These are phyloP conservation scores for Alternaria ethzedia DNA, from an alignment of 2,329 filamentous ascomycete species.

Conservation along the genomic window DNA sequence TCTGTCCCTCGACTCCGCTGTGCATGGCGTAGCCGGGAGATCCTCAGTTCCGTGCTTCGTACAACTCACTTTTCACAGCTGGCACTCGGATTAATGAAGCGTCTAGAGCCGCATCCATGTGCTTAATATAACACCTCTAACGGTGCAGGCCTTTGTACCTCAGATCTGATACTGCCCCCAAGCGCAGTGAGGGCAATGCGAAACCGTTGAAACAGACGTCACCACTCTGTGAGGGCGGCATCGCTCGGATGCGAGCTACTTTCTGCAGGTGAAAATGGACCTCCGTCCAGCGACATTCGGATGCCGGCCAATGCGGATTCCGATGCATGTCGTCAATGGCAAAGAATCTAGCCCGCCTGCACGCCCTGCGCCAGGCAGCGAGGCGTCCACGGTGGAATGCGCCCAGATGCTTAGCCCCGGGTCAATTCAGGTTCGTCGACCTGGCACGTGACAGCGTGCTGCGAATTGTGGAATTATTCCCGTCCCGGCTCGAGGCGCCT, in stretches of 20 bases:
- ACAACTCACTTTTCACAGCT: background rate
- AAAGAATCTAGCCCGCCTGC: conserved; percentile 1
- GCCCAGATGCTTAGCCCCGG: background rate
- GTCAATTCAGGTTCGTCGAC: background rate
- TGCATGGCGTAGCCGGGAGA: background rate
- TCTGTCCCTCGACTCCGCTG: conserved; percentile 5
- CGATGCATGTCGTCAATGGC: conserved; percentile 23
- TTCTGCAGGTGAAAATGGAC: background rate
- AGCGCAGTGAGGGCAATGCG: conserved; percentile 4
- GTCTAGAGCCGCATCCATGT: conserved; percentile 4
- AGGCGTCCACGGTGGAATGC: background rate
- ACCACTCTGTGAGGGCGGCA: conserved; percentile 1
- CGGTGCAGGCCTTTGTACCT: background rate
- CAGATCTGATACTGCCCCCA: conserved; percentile 1
- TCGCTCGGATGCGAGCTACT: background rate
- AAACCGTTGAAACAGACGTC: conserved; percentile 11
- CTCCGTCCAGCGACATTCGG: conserved; percentile 6
- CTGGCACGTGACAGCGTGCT: conserved; percentile 25
- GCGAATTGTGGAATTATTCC: background rate
- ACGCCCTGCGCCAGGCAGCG: background rate
- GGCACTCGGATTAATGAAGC: background rate
- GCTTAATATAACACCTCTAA: background rate
- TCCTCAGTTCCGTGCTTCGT: background rate
- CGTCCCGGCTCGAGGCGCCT: background rate
- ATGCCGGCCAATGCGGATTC: conserved; percentile 25